These are phyloP conservation scores for Aureobasidium zeae DNA, from an alignment of 2,329 filamentous ascomycete species.

Conservation along the genomic window DNA sequence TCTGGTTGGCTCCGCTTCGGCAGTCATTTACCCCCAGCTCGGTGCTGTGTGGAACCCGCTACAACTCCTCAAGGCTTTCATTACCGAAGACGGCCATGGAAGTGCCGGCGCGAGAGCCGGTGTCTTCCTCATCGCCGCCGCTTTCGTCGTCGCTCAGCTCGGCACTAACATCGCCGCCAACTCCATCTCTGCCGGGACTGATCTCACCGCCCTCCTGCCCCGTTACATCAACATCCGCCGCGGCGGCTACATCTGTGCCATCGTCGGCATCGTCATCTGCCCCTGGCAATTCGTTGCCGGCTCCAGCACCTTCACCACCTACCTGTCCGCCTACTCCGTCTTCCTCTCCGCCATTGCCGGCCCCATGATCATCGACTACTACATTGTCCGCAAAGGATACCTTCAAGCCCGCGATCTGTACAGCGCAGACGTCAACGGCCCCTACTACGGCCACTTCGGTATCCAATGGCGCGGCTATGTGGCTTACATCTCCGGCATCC, in stretches of 20 bases:
- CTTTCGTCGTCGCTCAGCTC: slow-evolving; percentile 41
- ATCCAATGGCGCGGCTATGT: slow-evolving; percentile 76
- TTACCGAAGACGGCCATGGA: slow-evolving; percentile 31
- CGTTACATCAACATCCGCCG: slow-evolving; percentile 61
- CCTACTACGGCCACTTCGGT: slow-evolving; percentile 66
- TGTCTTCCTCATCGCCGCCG: slow-evolving; percentile 40
- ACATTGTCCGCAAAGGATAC: slow-evolving; percentile 72
- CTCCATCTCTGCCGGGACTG: slow-evolving; percentile 45
- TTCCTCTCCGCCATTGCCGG: slow-evolving; percentile 90
- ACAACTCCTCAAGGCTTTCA: slow-evolving; percentile 34
- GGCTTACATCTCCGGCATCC: slow-evolving; percentile 72
- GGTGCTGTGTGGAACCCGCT: slow-evolving; percentile 48
- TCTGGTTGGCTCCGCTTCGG: slow-evolving; percentile 36
- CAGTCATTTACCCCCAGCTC: slow-evolving; percentile 40
- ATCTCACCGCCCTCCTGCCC: slow-evolving; percentile 44
- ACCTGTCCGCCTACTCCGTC: slow-evolving; percentile 83
- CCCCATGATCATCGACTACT: slow-evolving; percentile 86
- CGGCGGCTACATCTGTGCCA: slow-evolving; percentile 76
- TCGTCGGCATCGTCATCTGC: slow-evolving; percentile 73
- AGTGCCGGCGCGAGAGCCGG: slow-evolving; percentile 40
- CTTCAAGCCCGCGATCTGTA: slow-evolving; percentile 72
- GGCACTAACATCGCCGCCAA: slow-evolving; percentile 72
- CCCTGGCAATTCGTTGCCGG: slow-evolving; percentile 69
- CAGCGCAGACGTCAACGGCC: slow-evolving; percentile 54
- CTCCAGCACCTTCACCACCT: slow-evolving; percentile 80